Evolutionary conservation across 352 stramenopile species (phyloP).

Genomic region (Phytophthora boehmeriae): DNA sequence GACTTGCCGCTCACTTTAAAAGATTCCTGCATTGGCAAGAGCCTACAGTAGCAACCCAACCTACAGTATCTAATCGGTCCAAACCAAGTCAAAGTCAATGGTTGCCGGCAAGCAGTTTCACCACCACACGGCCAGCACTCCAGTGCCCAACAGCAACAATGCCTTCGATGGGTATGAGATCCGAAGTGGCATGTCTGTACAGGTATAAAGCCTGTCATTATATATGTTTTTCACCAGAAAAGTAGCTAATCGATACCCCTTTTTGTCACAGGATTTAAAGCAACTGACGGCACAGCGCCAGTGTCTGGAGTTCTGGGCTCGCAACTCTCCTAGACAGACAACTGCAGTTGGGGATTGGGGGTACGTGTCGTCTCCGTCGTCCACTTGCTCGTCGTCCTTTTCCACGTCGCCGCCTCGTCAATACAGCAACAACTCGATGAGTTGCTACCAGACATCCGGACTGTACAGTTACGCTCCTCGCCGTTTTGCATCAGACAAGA

Average conservation of each 20-base stretch:
- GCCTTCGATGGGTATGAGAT: conserved; percentile 60
- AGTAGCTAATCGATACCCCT: conserved; percentile 10
- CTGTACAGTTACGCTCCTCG: conserved; percentile 24
- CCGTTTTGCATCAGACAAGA: conserved; percentile 51
- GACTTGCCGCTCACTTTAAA: conserved; percentile 1
- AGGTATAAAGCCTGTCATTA: conserved; percentile 37
- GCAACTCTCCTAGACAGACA: conserved; percentile 54
- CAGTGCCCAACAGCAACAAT: conserved; percentile 30
- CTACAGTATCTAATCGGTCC: neutral
- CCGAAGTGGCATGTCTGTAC: conserved; percentile 84
- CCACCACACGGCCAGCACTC: conserved; percentile 7
- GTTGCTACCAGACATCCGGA: conserved; percentile 18
- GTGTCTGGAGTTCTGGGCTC: conserved; percentile 70
- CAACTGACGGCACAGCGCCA: conserved; percentile 82
- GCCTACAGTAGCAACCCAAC: neutral
- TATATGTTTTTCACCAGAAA: neutral
- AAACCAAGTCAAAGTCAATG: conserved; percentile 18
- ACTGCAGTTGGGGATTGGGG: conserved; percentile 29
- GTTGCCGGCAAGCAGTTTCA: conserved; percentile 45
- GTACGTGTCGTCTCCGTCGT: conserved; percentile 34
- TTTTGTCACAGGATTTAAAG: conserved; percentile 64
- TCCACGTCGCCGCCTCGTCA: conserved; percentile 32
- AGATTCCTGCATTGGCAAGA: conserved; percentile 14
- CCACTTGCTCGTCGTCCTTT: conserved; percentile 39
- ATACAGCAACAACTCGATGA: conserved; percentile 12